Percentiles rank a stretch among this genome's conserved stretches.
These are phyloP conservation scores for Thalassiosira pacifica DNA, from an alignment of 352 stramenopile genomes.

Conservation along the genomic window DNA sequence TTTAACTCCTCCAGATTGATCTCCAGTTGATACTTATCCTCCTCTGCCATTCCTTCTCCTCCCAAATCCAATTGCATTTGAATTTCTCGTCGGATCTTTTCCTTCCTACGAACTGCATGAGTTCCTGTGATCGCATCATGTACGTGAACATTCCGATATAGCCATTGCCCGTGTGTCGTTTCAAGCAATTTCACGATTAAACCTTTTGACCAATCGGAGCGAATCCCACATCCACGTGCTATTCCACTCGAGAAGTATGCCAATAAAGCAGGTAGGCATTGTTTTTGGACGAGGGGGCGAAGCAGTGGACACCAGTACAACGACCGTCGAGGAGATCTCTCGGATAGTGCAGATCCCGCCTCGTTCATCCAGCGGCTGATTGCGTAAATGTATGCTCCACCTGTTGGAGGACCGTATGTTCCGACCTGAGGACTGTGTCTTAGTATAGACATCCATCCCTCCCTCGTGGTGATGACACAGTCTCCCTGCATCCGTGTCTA, in stretches of 20 bases:
- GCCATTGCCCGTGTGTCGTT: conserved; percentile 30
- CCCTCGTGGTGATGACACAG: no score
- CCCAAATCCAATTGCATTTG: no score
- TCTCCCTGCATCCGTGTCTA: neutral
- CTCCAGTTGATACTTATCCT: conserved; percentile 10
- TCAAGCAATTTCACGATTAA: conserved; percentile 39
- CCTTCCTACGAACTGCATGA: neutral
- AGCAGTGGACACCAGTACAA: no score
- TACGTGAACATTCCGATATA: conserved; percentile 31
- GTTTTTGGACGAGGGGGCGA: no score
- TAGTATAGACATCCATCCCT: no score
- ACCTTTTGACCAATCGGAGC: neutral
- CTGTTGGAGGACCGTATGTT: no score
- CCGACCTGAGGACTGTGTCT: no score
- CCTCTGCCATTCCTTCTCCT: neutral
- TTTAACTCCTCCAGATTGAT: conserved; percentile 13
- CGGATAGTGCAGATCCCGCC: no score
- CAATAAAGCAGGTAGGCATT: neutral
- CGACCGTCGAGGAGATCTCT: no score
- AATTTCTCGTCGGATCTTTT: neutral
- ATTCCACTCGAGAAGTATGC: neutral
- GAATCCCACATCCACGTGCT: conserved; percentile 27
- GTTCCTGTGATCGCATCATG: conserved; percentile 7
- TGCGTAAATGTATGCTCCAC: no score
- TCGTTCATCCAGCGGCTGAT: no score